phyloP scores from a whole-genome alignment of 1,284 basidiomycete genomes.

The Neolentinus lepideus region DNA sequence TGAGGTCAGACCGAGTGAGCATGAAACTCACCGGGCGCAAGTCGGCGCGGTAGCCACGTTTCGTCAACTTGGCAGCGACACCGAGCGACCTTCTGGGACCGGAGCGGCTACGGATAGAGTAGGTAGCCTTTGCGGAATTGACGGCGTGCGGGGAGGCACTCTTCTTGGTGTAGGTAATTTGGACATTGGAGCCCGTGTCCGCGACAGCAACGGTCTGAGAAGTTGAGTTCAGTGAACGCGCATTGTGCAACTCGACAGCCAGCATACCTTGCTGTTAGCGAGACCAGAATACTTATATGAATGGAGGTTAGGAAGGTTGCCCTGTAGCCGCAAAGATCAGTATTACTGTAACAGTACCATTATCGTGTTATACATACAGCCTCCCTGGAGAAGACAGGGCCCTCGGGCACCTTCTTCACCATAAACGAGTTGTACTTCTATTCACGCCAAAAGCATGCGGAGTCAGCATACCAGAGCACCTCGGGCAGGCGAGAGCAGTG shows the following conservation, averaged over 20 bases:
- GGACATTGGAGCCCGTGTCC: constrained; percentile 53
- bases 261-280: constrained; percentile 70
- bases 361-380: constrained; percentile 46
- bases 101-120: constrained; percentile 62
- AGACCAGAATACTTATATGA: constrained; percentile 88
- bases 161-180: constrained; percentile 65
- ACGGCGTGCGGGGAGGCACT: constrained; percentile 54
- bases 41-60: constrained; percentile 78
- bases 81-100: constrained; percentile 72
- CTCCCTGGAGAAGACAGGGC: constrained; percentile 78
- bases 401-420: constrained; percentile 68
- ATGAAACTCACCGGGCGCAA: constrained; percentile 65
- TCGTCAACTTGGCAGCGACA: constrained; percentile 59
- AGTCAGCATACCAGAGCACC: constrained; percentile 4
- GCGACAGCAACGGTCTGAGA: constrained; percentile 61
- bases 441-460: constrained; percentile 6
- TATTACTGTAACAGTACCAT: too few relatives aligned
- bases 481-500: background rate
- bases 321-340: constrained; percentile 34
- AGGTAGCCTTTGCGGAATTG: constrained; percentile 36
- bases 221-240: background rate
- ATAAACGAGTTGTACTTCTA: constrained; percentile 82
- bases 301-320: constrained; percentile 82
- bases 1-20: constrained; percentile 10
- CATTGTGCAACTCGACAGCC: too few relatives aligned